Conservation (phyloP, 352 stramenopile genomes). For the Pythium scleroteichum region DNA sequence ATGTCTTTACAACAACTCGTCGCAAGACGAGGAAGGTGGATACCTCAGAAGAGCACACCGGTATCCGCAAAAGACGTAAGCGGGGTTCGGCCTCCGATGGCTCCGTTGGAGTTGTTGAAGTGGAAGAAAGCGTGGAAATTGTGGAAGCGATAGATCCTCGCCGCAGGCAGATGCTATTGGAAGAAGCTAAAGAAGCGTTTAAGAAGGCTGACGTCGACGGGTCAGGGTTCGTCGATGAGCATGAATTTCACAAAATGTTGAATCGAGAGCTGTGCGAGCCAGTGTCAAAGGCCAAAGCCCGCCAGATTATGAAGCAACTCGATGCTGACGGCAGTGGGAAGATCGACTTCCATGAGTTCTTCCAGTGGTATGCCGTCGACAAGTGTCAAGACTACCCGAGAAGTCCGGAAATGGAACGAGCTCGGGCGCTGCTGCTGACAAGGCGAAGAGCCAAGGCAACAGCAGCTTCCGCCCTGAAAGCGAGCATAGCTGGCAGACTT, state of each 20-base stretch:
- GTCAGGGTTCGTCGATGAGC: conserved; percentile 39
- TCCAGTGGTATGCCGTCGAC: conserved; percentile 46
- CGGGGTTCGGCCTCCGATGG: background rate
- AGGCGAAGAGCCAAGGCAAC: conserved; percentile 32
- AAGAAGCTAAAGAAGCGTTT: conserved; percentile 36
- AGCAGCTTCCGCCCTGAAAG: conserved; percentile 23
- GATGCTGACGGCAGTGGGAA: conserved; percentile 41
- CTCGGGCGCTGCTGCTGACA: conserved; percentile 34
- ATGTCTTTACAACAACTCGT: conserved; percentile 35
- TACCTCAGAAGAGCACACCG: background rate
- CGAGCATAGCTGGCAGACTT: conserved; percentile 11
- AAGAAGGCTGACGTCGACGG: conserved; percentile 33
- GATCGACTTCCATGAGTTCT: conserved; percentile 56
- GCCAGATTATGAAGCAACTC: conserved; percentile 38
- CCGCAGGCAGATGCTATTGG: conserved; percentile 37
- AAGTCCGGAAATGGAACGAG: conserved; percentile 38
- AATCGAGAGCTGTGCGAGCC: conserved; percentile 42
- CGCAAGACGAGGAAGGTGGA: conserved; percentile 18
- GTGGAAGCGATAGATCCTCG: conserved; percentile 42
- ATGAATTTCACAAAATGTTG: conserved; percentile 42
- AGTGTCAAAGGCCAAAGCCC: conserved; percentile 31
- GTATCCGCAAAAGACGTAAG: conserved; percentile 11
- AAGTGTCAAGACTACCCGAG: conserved; percentile 49
- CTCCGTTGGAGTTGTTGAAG: background rate
- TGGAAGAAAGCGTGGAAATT: conserved; percentile 37